phyloP scores from a whole-genome alignment of 805 yeast genomes.

The Vanderwaltozyma polyspora region DNA sequence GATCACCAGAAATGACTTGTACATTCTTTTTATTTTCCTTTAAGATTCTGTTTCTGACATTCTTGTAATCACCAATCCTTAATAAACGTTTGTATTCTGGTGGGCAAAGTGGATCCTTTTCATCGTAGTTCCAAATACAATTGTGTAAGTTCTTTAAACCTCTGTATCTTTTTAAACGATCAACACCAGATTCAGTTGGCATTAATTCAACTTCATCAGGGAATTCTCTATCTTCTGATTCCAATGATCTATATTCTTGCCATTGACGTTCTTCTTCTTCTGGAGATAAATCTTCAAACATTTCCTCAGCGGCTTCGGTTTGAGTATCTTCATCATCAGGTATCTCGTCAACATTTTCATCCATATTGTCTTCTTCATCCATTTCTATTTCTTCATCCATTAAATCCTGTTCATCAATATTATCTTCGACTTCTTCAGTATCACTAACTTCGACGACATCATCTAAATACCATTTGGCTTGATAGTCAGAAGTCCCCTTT shows the following conservation, averaged over 20 bases:
- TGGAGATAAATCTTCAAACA: slow-evolving; percentile 59
- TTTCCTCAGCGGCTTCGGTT: slow-evolving; percentile 42
- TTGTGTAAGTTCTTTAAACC: slow-evolving; percentile 76
- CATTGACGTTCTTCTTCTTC: slow-evolving; percentile 81
- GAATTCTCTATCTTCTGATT: slow-evolving; percentile 77
- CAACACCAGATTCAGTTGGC: slow-evolving; percentile 66
- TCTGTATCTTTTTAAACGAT: slow-evolving; percentile 66
- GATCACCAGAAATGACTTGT: slow-evolving; percentile 51
- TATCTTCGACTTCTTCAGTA: slow-evolving; percentile 22
- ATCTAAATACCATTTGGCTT: slow-evolving; percentile 66
- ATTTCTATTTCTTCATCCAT: slow-evolving; percentile 25
- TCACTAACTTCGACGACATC: slow-evolving; percentile 33
- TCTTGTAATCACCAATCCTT: slow-evolving; percentile 64
- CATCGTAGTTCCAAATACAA: slow-evolving; percentile 82
- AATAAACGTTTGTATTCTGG: slow-evolving; percentile 64
- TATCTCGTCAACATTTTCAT: slow-evolving; percentile 16
- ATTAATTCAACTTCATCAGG: slow-evolving; percentile 89
- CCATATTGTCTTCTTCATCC: slow-evolving; percentile 18
- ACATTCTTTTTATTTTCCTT: slow-evolving; percentile 44
- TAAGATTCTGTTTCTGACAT: slow-evolving; percentile 55
- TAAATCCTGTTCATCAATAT: slow-evolving; percentile 13
- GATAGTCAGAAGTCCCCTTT: slow-evolving; percentile 71
- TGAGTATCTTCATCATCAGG: slow-evolving; percentile 27
- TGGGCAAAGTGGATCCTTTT: slow-evolving; percentile 66
- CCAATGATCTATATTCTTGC: slow-evolving; percentile 52